Conservation (phyloP, 371 early-diverging fungal species). For the Thermomucor indicae-seudaticae region DNA sequence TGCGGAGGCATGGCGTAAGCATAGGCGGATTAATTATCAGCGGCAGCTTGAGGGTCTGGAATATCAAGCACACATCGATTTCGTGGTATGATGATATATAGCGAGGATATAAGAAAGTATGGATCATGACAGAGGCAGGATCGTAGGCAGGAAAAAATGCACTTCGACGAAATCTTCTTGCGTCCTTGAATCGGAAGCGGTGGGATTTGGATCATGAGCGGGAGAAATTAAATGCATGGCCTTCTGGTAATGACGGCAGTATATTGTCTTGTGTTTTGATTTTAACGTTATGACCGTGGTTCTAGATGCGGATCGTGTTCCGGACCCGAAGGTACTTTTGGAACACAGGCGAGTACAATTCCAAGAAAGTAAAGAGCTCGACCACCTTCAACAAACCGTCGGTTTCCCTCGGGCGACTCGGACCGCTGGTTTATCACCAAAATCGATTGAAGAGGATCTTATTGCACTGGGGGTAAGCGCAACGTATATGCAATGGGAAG, state of each 20-base stretch:
- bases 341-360: background rate
- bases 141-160: slow-evolving; percentile 35
- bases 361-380: slow-evolving; percentile 30
- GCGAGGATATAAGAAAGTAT: background rate
- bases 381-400: slow-evolving; percentile 16
- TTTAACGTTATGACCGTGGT: no score
- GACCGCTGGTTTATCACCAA: slow-evolving; percentile 11
- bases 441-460: slow-evolving; percentile 37
- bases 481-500: no score
- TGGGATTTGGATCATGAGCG: slow-evolving; percentile 28
- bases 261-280: no score
- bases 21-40: slow-evolving; percentile 45
- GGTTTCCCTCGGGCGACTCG: slow-evolving; percentile 35
- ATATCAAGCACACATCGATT: slow-evolving; percentile 52
- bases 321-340: slow-evolving; percentile 1
- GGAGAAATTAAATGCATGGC: slow-evolving; percentile 18
- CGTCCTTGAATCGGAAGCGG: slow-evolving; percentile 18
- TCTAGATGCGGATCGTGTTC: slow-evolving; percentile 11
- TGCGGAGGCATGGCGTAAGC: slow-evolving; percentile 52
- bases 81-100: slow-evolving; percentile 27
- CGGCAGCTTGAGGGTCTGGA: slow-evolving; percentile 48
- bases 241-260: slow-evolving; percentile 7
- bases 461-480: slow-evolving; percentile 42
- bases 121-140: background rate
- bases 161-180: slow-evolving; percentile 20